Base-by-base conservation (phyloP, 768 basidiomycete genomes). In the Butyriboletus loyo region DNA sequence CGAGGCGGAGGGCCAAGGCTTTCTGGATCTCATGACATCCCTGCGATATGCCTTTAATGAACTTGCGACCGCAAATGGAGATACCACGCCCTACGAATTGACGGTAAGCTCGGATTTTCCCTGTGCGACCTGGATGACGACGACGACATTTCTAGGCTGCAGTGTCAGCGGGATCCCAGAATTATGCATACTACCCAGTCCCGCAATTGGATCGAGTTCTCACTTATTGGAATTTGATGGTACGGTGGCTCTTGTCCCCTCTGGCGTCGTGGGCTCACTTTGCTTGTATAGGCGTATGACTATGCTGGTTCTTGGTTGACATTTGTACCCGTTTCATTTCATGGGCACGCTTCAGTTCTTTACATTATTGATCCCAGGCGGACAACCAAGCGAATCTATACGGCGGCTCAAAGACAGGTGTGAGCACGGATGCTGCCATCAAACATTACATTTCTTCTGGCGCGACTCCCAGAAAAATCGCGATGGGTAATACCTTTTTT, bases 211-310 rank as follows among this genome's bases (percentile, higher is more conserved):
- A 89, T 61, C 60, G 63, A 17, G 84, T 81, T 7, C 64, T 93
- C 46, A 78, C 74, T 41, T 88, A 83, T 72, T 92, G 89, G 89
- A 90, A 92, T 63, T 66, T 92, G 47, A 92, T 92, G 90, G 87
- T 82, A 40, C 22, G 64, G 25, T 1, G 7, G 14, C 40, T 31
- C 53, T 43, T 17, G 22, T 41, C 34, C 31, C 21, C 9, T 35
- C 24, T 34, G 28, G 32, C 7, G 2, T 19, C 25, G 27, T 9
- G 35, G 17, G 21, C 47, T 45, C 7, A 60, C 25, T 24, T 49
- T 46, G 5, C 6, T 39, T 17, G 37, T 17, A 55, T 14, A 86
- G 85, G 83, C 83, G 15, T 87, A 87, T 56, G 86, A 89, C 64
- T 90, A 88, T 65, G 79, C 87, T 39, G 89, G 88, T 1, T 84